phyloP scores from a whole-genome alignment of 1,284 basidiomycete species.

The Moniliella sp. region DNA sequence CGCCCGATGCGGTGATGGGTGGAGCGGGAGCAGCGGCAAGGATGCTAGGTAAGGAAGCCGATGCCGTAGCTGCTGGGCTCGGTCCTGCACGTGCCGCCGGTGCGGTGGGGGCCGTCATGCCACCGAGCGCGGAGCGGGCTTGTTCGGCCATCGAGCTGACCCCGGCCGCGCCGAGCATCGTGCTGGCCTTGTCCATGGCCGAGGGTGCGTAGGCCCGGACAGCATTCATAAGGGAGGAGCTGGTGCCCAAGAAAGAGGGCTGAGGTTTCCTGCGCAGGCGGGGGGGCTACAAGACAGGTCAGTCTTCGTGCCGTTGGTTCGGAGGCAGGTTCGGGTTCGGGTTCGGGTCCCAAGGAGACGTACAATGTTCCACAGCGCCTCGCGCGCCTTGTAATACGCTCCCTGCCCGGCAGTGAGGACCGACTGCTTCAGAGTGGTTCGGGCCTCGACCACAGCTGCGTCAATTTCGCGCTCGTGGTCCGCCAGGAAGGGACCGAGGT shows the following conservation, averaged over 20 bases:
- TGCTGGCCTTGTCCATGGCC: too few species aligned
- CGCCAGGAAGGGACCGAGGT: slow-evolving; percentile 57
- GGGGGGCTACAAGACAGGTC: neutral
- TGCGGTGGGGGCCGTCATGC: neutral
- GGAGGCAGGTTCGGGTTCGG: neutral
- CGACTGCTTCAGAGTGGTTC: slow-evolving; percentile 9
- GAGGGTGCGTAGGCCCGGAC: too few species aligned
- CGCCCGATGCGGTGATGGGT: too few species aligned
- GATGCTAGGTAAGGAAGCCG: neutral
- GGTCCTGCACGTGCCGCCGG: neutral
- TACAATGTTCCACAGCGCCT: neutral
- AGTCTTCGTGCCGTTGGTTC: neutral
- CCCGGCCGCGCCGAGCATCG: too few species aligned
- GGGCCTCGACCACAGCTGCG: slow-evolving; percentile 41
- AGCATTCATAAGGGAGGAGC: too few species aligned
- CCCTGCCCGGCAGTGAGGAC: neutral
- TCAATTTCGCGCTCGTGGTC: slow-evolving; percentile 60
- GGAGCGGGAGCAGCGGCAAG: too few species aligned
- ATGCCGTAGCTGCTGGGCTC: neutral
- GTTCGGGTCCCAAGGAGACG: neutral
- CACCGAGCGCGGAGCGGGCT: too few species aligned
- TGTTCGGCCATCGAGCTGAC: too few species aligned
- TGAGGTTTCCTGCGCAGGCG: too few species aligned
- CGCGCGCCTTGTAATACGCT: neutral
- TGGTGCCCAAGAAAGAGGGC: too few species aligned